Percentiles rank a stretch among this genome's conserved stretches.
Evolutionary conservation across 768 basidiomycete genomes (phyloP).

Genomic region (Termitomyces sp.): DNA sequence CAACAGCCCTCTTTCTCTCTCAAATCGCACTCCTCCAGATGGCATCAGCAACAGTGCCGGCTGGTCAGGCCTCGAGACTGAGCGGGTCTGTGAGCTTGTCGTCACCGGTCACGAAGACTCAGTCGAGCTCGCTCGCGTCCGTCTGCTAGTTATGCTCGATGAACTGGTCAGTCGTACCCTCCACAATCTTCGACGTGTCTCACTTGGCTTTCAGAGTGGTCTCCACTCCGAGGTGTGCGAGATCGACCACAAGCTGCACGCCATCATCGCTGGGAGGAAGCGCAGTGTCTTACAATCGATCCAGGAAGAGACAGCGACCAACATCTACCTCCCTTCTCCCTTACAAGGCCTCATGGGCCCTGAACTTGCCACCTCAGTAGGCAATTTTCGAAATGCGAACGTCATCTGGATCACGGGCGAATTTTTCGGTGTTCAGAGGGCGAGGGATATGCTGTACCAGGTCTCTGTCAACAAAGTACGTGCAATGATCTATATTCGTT

Average conservation of each 20-base stretch:
- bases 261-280: conserved; percentile 88
- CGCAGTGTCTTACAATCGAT: conserved; percentile 85
- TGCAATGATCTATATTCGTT: conserved; percentile 7
- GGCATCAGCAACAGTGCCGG: conserved; percentile 74
- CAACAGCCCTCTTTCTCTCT: conserved; percentile 74
- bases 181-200: conserved; percentile 3
- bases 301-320: conserved; percentile 96
- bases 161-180: conserved; percentile 67
- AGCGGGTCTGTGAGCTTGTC: conserved; percentile 90
- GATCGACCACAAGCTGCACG: conserved; percentile 92
- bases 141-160: conserved; percentile 90
- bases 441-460: conserved; percentile 92
- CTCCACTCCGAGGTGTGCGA: conserved; percentile 89
- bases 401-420: conserved; percentile 97
- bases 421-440: conserved; percentile 93
- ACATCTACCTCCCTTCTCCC: conserved; percentile 92
- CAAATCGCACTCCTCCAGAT: conserved; percentile 73
- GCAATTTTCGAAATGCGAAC: conserved; percentile 59
- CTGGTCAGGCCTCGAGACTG: conserved; percentile 90
- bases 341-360: conserved; percentile 82
- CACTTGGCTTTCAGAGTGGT: conserved; percentile 60
- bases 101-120: conserved; percentile 86
- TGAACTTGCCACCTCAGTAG: conserved; percentile 44
- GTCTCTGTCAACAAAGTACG: conserved; percentile 82
- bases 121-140: conserved; percentile 88